These are phyloP conservation scores for Exophiala dermatitidis DNA, from an alignment of 2,329 filamentous ascomycete genomes.

Conservation along the genomic window DNA sequence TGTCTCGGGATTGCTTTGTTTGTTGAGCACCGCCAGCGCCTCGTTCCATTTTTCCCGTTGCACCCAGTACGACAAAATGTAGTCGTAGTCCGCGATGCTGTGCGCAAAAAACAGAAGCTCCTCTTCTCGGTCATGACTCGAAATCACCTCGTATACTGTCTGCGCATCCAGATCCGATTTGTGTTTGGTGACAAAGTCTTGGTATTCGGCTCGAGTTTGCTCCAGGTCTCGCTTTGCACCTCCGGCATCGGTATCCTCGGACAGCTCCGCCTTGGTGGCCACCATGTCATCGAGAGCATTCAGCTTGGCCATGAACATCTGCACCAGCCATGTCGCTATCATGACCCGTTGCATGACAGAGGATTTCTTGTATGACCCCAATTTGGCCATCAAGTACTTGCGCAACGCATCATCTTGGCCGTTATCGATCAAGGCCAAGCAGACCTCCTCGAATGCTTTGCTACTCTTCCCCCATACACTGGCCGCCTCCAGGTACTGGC, in stretches of 20 bases:
- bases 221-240: constrained; percentile 67
- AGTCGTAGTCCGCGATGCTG: constrained; percentile 83
- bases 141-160: constrained; percentile 92
- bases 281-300: constrained; percentile 93
- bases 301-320: constrained; percentile 95
- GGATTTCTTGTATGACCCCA: constrained; percentile 72
- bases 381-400: constrained; percentile 79
- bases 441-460: constrained; percentile 94
- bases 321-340: constrained; percentile 90
- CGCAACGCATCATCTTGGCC: constrained; percentile 83
- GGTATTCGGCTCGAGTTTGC: constrained; percentile 67
- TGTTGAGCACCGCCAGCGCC: constrained; percentile 79
- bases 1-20: constrained; percentile 82
- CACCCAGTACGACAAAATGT: constrained; percentile 93
- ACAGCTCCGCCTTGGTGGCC: constrained; percentile 75
- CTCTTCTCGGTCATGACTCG: constrained; percentile 87
- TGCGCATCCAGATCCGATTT: constrained; percentile 82
- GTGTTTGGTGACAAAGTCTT: constrained; percentile 78
- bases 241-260: constrained; percentile 61
- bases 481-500: constrained; percentile 77
- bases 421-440: constrained; percentile 81
- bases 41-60: constrained; percentile 89
- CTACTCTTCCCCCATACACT: constrained; percentile 88
- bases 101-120: constrained; percentile 89
- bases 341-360: constrained; percentile 88